Evolutionary conservation across 73 alveolate genomes (phyloP).

Genomic region (Paraurostyla sp.): DNA sequence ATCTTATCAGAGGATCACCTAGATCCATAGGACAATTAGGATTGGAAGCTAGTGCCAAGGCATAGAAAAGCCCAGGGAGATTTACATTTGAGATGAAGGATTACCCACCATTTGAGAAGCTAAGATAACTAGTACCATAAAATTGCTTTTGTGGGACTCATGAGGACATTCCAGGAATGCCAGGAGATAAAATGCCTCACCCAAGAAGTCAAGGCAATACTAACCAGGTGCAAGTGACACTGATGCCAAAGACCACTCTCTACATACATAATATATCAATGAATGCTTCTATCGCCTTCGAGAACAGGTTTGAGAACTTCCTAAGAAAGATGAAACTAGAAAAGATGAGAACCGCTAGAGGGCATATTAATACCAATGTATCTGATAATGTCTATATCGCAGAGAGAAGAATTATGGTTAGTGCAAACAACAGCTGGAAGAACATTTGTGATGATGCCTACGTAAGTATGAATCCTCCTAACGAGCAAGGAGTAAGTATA

Average conservation of each 20-base stretch:
- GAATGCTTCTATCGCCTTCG: conserved; percentile 38
- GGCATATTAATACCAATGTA: background rate
- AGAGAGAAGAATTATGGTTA: conserved; percentile 54
- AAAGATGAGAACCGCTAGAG: conserved; percentile 13
- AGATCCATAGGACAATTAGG: conserved; percentile 42
- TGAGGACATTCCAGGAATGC: conserved; percentile 43
- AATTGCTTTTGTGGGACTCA: conserved; percentile 15
- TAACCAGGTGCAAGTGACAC: background rate
- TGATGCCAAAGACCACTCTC: background rate
- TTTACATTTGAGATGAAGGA: conserved; percentile 39
- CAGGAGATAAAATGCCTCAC: conserved; percentile 1
- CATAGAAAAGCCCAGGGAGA: conserved; percentile 18
- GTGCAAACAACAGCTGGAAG: conserved; percentile 64
- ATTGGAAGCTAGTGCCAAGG: background rate
- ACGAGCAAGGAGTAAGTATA: conserved; percentile 46
- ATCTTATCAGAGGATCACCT: conserved; percentile 43
- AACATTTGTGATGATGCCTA: conserved; percentile 38
- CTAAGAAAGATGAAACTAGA: conserved; percentile 39
- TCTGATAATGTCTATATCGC: conserved; percentile 42
- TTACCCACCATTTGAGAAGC: background rate
- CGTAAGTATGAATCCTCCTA: conserved; percentile 15
- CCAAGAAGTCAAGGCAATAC: background rate
- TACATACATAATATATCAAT: conserved; percentile 42
- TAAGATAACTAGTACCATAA: conserved; percentile 9
- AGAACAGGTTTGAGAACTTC: conserved; percentile 51